Conservation (phyloP, 441 rosid species). For the Jatropha podagrica region DNA sequence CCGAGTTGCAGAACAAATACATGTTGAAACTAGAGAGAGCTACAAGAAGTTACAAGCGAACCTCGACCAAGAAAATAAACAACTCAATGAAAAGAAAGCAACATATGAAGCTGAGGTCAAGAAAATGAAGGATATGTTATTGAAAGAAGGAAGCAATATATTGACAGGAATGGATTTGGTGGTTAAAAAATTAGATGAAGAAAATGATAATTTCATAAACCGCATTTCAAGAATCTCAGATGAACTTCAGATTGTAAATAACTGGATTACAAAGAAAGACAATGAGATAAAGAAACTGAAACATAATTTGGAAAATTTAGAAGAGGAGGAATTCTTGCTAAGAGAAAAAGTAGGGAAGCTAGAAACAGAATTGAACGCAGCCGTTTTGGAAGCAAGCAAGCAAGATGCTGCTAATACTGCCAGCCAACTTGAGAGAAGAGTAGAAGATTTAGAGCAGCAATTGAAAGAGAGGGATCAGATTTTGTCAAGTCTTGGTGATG, state of each 20-base stretch:
- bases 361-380: constrained; percentile 38
- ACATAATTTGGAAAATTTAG: constrained; percentile 29
- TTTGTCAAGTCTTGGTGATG: constrained; percentile 53
- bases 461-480: constrained; percentile 39
- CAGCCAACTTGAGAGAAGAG: constrained; percentile 35
- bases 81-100: constrained; percentile 28
- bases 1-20: constrained; percentile 69
- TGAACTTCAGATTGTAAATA: constrained; percentile 46
- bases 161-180: constrained; percentile 31
- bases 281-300: constrained; percentile 25
- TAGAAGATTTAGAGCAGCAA: constrained; percentile 44
- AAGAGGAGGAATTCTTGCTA: constrained; percentile 35
- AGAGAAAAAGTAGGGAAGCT: constrained; percentile 40
- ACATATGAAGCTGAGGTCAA: constrained; percentile 37
- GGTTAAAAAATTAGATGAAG: constrained; percentile 36
- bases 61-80: constrained; percentile 40
- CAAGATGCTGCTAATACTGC: constrained; percentile 10
- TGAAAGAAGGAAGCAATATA: constrained; percentile 28
- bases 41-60: constrained; percentile 36
- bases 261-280: constrained; percentile 38
- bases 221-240: constrained; percentile 38
- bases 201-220: constrained; percentile 30
- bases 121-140: constrained; percentile 33
- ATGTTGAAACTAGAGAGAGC: constrained; percentile 51
- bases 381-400: constrained; percentile 33